Conservation (phyloP, 768 basidiomycete genomes). For the Gautieria morchelliformis region DNA sequence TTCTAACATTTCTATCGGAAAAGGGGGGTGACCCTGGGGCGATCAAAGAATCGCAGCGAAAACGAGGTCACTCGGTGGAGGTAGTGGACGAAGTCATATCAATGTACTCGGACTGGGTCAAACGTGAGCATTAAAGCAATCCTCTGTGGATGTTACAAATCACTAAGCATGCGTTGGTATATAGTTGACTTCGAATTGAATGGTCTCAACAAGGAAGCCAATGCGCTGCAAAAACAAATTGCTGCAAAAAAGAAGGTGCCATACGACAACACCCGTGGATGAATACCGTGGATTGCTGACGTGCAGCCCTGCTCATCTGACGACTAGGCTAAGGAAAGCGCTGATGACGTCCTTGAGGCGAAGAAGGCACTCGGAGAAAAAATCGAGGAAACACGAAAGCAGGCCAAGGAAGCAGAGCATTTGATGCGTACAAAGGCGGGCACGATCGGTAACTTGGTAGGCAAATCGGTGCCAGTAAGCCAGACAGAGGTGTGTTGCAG, state of each 20-base stretch:
- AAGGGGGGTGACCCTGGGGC: slow-evolving; percentile 89
- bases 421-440: slow-evolving; percentile 74
- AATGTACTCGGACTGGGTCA: slow-evolving; percentile 90
- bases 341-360: slow-evolving; percentile 74
- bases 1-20: slow-evolving; percentile 68
- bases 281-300: background rate
- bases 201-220: slow-evolving; percentile 69
- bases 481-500: slow-evolving; percentile 62
- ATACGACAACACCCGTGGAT: background rate
- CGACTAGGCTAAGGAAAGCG: slow-evolving; percentile 77
- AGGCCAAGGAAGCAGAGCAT: slow-evolving; percentile 65
- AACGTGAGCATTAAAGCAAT: slow-evolving; percentile 49
- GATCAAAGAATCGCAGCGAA: slow-evolving; percentile 87
- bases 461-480: slow-evolving; percentile 76
- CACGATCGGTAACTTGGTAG: slow-evolving; percentile 88
- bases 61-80: slow-evolving; percentile 82
- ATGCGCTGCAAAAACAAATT: slow-evolving; percentile 91
- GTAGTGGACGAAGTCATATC: slow-evolving; percentile 89
- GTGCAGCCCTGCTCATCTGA: background rate
- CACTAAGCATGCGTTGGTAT: background rate
- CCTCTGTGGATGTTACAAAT: background rate
- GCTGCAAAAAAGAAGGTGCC: slow-evolving; percentile 82
- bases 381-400: slow-evolving; percentile 66
- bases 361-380: slow-evolving; percentile 83
- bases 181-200: slow-evolving; percentile 85